A percentile compares a stretch with the other conserved stretches of the same genome.
These are phyloP conservation scores for Dillenia suffruticosa DNA, from an alignment of 164 flowering plant species.

Conservation along the genomic window DNA sequence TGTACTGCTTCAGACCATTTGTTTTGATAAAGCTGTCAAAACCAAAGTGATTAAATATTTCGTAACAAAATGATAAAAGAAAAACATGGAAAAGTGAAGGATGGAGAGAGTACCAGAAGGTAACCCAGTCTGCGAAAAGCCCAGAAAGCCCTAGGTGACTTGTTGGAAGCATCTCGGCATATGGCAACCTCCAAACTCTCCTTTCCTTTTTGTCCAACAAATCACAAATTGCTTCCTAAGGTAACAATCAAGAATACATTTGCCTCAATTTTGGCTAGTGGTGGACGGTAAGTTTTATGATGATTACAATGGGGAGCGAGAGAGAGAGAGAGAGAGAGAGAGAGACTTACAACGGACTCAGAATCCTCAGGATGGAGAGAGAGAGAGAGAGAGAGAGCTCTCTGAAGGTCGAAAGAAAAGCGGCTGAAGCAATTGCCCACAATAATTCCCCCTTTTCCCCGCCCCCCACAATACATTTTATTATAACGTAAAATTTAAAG, in stretches of 20 bases:
- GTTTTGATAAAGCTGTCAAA: constrained; percentile 48
- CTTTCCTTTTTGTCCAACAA: constrained; percentile 69
- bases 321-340: too few relatives aligned
- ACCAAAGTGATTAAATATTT: background rate
- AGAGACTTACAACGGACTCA: constrained; percentile 55
- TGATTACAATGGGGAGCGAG: too few relatives aligned
- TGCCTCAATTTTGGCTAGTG: too few relatives aligned
- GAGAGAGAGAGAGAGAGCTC: constrained; percentile 85
- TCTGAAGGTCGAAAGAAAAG: constrained; percentile 32
- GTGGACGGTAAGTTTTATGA: too few relatives aligned
- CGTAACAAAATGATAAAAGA: background rate
- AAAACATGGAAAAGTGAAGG: background rate
- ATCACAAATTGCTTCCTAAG: constrained; percentile 78
- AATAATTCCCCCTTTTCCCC: too few relatives aligned
- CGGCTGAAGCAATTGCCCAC: constrained; percentile 52
- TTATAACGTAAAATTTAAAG: too few relatives aligned
- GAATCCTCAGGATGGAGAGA: constrained; percentile 64
- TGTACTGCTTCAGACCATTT: constrained; percentile 89
- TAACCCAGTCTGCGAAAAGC: constrained; percentile 81
- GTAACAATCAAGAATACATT: constrained; percentile 2
- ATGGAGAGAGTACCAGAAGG: constrained; percentile 43
- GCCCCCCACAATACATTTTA: too few relatives aligned
- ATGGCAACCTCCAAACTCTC: constrained; percentile 59
- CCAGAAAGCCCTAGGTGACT: constrained; percentile 94
- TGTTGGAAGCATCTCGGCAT: constrained; percentile 66